Conservation (phyloP, 139 green algal species). For the Volvox reticuliferus region DNA sequence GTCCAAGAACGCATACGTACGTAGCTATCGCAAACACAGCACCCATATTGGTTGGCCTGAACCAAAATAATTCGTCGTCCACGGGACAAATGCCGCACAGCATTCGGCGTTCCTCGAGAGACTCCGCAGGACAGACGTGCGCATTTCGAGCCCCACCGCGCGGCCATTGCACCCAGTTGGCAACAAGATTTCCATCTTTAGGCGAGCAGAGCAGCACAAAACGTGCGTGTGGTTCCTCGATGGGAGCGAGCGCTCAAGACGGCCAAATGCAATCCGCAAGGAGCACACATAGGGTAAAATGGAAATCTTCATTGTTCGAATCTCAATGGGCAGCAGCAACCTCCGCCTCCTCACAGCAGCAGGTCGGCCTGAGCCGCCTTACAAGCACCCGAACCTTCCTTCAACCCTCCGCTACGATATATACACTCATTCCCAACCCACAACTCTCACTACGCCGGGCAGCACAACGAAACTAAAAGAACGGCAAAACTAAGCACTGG, state of each 20-base stretch:
- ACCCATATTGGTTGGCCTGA: neutral
- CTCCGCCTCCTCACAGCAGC: neutral
- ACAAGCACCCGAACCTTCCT: neutral
- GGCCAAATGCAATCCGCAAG: neutral
- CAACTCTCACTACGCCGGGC: slow-evolving; percentile 6
- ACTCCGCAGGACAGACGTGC: too few species aligned
- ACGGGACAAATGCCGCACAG: too few species aligned
- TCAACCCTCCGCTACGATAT: neutral
- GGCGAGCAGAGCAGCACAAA: neutral
- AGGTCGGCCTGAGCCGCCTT: neutral
- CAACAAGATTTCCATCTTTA: neutral
- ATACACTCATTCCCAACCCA: slow-evolving; percentile 12
- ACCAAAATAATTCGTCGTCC: too few species aligned
- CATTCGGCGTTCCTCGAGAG: too few species aligned
- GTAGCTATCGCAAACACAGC: neutral
- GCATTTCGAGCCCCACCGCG: too few species aligned
- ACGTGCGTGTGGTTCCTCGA: neutral
- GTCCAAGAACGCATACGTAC: neutral
- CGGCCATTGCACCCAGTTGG: neutral
- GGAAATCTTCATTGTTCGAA: neutral
- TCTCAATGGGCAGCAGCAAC: neutral
- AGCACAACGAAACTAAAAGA: neutral
- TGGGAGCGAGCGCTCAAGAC: neutral
- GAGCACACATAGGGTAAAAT: neutral
- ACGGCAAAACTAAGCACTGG: slow-evolving; percentile 1